Evolutionary conservation across 805 yeast species (phyloP), one percentile per base, ranked within the genome.

Genomic region (Wickerhamomyces rabaulensis): DNA sequence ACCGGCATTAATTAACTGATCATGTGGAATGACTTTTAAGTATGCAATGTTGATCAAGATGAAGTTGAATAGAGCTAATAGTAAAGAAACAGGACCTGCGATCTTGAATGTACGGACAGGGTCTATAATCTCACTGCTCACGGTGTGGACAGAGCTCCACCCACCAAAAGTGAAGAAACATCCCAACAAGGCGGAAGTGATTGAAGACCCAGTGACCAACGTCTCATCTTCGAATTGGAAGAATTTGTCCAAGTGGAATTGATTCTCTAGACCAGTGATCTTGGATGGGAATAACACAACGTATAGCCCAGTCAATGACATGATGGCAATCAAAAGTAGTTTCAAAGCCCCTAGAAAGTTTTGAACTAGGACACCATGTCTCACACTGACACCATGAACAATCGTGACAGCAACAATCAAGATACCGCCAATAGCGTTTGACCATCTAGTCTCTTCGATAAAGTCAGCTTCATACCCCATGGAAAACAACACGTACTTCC

Each of bases 281-380:
- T 71, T 4, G 68, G 35, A 0, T 66, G 68, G 38, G 63, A 56
- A n/a, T 78, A 78, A 52, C 1, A 79, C 51, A 4, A 78, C 81
- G 54, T 79, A 83, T 2, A 82, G 16, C 0, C 91, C 87, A 0
- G 84, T 76, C 5, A 73, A 42, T 3, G 79, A 69, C 72, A 85
- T 77, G 1, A 82, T 60, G 0, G 63, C 71, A 37, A 84, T 69
- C 26, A 85, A 63, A 3, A 67, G 58, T 41, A 86, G 58, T 59
- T 86, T 86, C 58, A 85, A 55, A 8, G 71, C 71, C 0, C 94
- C 92, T 4, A 84, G 62, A 12, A 76, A 49, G 54, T 84, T 84
- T 57, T 84, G 90, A 13, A 83, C 66, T 15, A 64, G 58, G 1
- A 85, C 73, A 0, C 91, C 91, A 52, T 73, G 73, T 46, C 66